Evolutionary conservation across 2,329 filamentous ascomycete genomes (phyloP).

Genomic region (Neonectria hederae): DNA sequence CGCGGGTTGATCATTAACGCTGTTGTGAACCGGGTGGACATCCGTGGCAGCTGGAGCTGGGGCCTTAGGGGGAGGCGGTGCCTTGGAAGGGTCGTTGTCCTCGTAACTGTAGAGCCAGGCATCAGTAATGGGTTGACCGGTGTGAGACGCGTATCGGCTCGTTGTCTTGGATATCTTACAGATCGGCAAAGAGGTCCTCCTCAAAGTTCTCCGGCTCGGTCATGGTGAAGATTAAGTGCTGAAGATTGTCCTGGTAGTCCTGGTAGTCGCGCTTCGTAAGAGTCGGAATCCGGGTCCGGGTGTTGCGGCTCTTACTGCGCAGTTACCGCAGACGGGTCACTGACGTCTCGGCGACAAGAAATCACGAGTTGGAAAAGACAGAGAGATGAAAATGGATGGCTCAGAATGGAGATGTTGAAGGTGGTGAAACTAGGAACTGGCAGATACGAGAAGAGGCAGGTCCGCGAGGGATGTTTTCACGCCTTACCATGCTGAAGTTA

Average conservation of each 20-base stretch:
- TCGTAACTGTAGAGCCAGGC: conserved; percentile 64
- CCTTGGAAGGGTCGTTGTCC: conserved; percentile 64
- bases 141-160: neutral
- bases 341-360: conserved; percentile 9
- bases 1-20: conserved; percentile 38
- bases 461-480: conserved; percentile 32
- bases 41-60: conserved; percentile 41
- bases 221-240: conserved; percentile 60
- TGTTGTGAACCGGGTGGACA: conserved; percentile 43
- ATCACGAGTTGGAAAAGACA: neutral
- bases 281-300: neutral
- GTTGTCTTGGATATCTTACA: conserved; percentile 67
- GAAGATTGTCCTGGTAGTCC: neutral
- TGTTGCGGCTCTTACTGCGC: conserved; percentile 9
- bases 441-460: conserved; percentile 27
- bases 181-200: conserved; percentile 94
- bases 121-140: conserved; percentile 15
- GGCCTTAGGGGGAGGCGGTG: conserved; percentile 47
- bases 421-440: conserved; percentile 48
- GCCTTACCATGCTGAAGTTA: conserved; percentile 27
- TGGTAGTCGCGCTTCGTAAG: conserved; percentile 5
- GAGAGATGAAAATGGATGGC: conserved; percentile 5
- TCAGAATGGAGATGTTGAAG: conserved; percentile 15
- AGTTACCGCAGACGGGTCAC: conserved; percentile 6
- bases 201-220: conserved; percentile 84